Evolutionary conservation across 2,329 filamentous ascomycete genomes (phyloP), one percentile per base, ranked within the genome.

Genomic region (Paraphaeosphaeria minitans): DNA sequence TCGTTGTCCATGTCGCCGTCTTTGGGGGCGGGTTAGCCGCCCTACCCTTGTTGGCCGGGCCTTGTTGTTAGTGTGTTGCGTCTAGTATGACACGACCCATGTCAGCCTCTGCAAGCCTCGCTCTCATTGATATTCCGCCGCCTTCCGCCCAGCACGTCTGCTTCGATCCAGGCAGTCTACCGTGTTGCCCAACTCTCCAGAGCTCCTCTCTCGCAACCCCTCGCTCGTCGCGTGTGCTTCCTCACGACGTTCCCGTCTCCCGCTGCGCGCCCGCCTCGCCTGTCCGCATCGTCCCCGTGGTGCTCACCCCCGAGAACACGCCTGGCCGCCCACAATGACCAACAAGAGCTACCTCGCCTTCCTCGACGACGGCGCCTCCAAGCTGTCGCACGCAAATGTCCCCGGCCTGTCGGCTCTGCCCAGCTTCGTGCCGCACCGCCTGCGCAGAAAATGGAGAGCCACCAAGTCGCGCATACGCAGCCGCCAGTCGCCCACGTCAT

Each of bases 401-500:
- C 80, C 81, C 9, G 79, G 82, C 70, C 79, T 81, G 68, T 77
- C 81, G 13, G 79, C 79, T 51, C 67, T 84, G 68, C 80, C 81
- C 56, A 79, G 79, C 73, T 79, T 84, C 62, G 79, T 90, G 49
- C 87, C 88, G 50, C 86, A 89, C 76, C 83, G 87, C 64, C 81
- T 89, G 73, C 86, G 88, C 67, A 81, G 89, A 69, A 87, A 85
- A 77, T 81, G 90, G 75, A 83, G 89, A 58, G 79, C 79, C 45
- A 82, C 81, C 56, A 75, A 76, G 62, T 90, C 88, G 58, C 89
- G 88, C 72, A 82, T 91, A 69, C 87, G 87, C 65, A 87, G 86
- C 70, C 81, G 87, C 66, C 80, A 87, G 67, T 87, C 87, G 42
- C 87, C 88, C 47, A 84, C 88, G 22, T 89, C 91, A 52, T 89